phyloP scores from a whole-genome alignment of 257 asterid species.

The Nicotiana undulata region DNA sequence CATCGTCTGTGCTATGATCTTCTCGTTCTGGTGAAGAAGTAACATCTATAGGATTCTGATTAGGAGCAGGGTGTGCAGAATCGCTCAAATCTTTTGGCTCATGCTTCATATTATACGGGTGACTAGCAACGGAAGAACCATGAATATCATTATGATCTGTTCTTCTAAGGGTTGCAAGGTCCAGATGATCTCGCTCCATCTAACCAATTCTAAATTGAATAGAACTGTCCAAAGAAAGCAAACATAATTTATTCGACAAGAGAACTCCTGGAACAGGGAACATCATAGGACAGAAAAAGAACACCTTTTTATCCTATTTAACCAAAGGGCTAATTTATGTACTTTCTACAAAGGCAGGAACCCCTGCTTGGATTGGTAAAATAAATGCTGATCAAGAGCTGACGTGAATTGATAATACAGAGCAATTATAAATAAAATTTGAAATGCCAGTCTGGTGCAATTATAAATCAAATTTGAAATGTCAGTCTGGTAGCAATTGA shows the following conservation, averaged over 20 bases:
- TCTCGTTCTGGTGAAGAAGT: constrained; percentile 27
- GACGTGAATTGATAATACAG: background rate
- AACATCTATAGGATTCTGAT: constrained; percentile 23
- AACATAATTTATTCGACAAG: background rate
- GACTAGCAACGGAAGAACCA: constrained; percentile 17
- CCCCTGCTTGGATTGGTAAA: background rate
- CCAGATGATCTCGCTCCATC: constrained; percentile 8
- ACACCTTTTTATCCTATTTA: background rate
- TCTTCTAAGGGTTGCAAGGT: constrained; percentile 14
- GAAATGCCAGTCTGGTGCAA: background rate
- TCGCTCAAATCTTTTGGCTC: constrained; percentile 20
- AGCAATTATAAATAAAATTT: background rate
- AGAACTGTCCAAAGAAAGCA: background rate
- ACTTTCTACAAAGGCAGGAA: background rate
- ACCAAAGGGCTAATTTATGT: background rate
- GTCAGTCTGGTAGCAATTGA: background rate
- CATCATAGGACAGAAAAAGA: background rate
- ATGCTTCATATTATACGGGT: constrained; percentile 17
- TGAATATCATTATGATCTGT: constrained; percentile 15
- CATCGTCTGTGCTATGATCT: constrained; percentile 27
- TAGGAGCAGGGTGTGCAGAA: constrained; percentile 14
- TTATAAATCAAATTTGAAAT: background rate
- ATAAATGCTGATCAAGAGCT: background rate
- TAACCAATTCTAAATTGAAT: background rate
- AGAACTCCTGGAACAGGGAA: background rate